These are phyloP conservation scores for Candolleomyces aberdarensis DNA, from an alignment of 768 basidiomycete genomes.

Conservation along the genomic window DNA sequence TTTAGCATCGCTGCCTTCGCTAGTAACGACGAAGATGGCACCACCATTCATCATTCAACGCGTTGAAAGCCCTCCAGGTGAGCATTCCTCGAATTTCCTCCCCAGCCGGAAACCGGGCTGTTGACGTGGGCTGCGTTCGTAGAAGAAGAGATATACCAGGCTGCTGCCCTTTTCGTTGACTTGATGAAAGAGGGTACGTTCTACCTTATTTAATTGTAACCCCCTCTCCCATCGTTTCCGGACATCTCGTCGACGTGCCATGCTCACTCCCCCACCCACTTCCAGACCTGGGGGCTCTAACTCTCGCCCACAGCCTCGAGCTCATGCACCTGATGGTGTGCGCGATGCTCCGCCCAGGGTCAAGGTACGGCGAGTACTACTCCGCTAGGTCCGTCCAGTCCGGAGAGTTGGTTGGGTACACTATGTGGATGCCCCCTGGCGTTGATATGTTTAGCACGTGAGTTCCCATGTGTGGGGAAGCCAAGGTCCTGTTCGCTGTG, in stretches of 20 bases:
- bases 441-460: slow-evolving; percentile 29
- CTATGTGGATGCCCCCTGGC: slow-evolving; percentile 31
- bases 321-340: slow-evolving; percentile 21
- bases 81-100: neutral
- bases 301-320: slow-evolving; percentile 20
- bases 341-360: slow-evolving; percentile 22
- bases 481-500: neutral
- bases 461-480: slow-evolving; percentile 2
- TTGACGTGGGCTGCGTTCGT: too few relatives aligned
- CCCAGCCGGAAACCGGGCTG: too few relatives aligned
- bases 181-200: slow-evolving; percentile 20
- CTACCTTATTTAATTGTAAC: neutral
- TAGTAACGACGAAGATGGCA: neutral
- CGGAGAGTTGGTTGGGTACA: slow-evolving; percentile 22
- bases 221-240: neutral
- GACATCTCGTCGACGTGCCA: neutral
- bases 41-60: neutral
- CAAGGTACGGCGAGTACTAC: slow-evolving; percentile 25
- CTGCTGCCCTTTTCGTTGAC: slow-evolving; percentile 16
- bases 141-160: neutral
- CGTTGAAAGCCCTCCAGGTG: neutral
- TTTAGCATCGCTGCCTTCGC: too few relatives aligned
- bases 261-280: too few relatives aligned
- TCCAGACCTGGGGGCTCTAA: slow-evolving; percentile 21
- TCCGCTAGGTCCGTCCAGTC: slow-evolving; percentile 17